Evolutionary conservation across 257 asterid species (phyloP), one percentile per base, ranked within the genome.

Genomic region (Solanum acaule): DNA sequence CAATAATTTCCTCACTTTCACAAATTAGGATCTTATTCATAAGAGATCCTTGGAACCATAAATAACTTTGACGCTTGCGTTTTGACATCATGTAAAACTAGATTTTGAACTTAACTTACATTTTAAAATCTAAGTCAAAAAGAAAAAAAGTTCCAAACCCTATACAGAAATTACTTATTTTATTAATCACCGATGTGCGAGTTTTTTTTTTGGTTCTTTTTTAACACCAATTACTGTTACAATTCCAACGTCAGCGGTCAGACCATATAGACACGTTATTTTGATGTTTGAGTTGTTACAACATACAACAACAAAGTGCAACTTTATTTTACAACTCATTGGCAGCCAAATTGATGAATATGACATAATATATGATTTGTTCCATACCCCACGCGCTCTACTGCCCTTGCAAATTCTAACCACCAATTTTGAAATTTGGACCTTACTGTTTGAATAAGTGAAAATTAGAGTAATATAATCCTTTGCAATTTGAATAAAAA

Each of bases 71-170:
- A 61, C 14, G 1, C 14, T 61, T 8, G 15, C 14, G 1, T 23
- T 61, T 2, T 11, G 3, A n/a, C 10, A n/a, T 0, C 2, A 59
- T 8, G 5, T 8, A 22, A 59, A 20, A 20, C 0, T 6, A 59
- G 4, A 7, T 20, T 0, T 20, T 20, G 12, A 3, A 20, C 12
- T 0, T 59, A 20, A 18, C 3, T 59, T 22, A 7, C 4, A 59
- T 8, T 20, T 59, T 3, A 8, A 59, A 59, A 22, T 20, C 2
- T 8, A 59, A 4, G n/a, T n/a, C 3, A 11, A 2, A 44, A 44
- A 7, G 2, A n/a, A n/a, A n/a, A 20, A 20, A 59, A 20, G 4
- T 0, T 20, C 0, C 67, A 59, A 59, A 49, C 0, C 4, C 8
- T 59, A 61, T 8, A 61, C 2, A 8, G 3, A 22, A 5, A 61